Base-by-base conservation (phyloP, 371 early-diverging fungal species). In the Nosema muscidifuracis region DNA sequence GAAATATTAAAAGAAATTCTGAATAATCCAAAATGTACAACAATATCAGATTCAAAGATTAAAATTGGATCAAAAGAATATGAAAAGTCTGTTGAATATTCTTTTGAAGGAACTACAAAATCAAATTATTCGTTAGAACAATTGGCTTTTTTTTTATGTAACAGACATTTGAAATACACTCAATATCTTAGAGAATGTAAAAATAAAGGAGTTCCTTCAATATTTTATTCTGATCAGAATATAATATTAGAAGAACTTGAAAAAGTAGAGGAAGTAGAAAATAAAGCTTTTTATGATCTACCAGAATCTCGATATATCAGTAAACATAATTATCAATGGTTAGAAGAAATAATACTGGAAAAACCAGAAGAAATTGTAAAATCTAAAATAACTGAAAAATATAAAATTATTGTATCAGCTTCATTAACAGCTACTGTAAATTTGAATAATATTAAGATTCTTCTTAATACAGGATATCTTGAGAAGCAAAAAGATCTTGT, bases 211-310 rank as follows among this genome's bases (percentile, higher is more conserved):
- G 40, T 72, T 30, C 34, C 33, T 7, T 43, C 53, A 28, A 65
- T 72, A 30, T 58, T 44, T 33, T 72, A 72, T 36, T 47, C 61
- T 4, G 73, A 72, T 65, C 73, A 65, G 33, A 72, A 57, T 30
- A 72, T 58, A 38, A 56, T 72, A 20, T 26, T 72, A n/a, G 65
- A 72, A 33, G 73, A 72, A 44, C 38, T 72, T 28, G 60, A 65
- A 42, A 65, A 58, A 16, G 66, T 51, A 16, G 36, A 42, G 26
- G 58, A 56, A 20, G 12, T 42, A 12, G 28, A 43, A 22, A 12
- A 16, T 26, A 2, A 20, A 30, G 47, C 26, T 24, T 18, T 22
- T 18, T 53, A 62, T 26, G 73, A 65, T 43, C 38, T 43, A 20
- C 65, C 73, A n/a, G 65, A 71, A 10, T 63, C 51, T 24, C 30